phyloP scores from a whole-genome alignment of 2,329 filamentous ascomycete genomes.

The Coniochaeta ligniaria region DNA sequence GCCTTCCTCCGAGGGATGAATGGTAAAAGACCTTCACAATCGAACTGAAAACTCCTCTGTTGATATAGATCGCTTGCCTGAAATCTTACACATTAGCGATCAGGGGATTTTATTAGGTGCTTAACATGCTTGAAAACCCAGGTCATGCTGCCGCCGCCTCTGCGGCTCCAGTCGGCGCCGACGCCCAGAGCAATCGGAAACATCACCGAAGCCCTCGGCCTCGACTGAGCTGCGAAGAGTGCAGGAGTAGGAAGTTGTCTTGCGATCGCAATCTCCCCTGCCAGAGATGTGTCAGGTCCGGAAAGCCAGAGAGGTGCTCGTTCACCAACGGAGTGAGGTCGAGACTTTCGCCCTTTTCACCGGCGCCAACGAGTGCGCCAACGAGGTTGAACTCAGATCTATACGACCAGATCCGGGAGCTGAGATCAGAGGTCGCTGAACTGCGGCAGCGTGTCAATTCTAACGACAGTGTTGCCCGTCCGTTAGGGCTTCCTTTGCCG shows the following conservation, averaged over 20 bases:
- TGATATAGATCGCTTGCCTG: too few species aligned
- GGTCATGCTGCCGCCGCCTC: neutral
- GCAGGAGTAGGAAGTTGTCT: constrained; percentile 10
- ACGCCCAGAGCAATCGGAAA: neutral
- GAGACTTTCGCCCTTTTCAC: neutral
- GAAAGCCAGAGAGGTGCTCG: constrained; percentile 9
- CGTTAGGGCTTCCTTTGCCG: neutral
- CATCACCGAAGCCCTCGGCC: constrained; percentile 2
- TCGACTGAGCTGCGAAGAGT: constrained; percentile 13
- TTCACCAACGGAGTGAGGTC: constrained; percentile 8
- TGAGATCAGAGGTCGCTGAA: neutral
- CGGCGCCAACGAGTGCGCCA: neutral
- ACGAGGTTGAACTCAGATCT: neutral
- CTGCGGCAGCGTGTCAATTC: neutral
- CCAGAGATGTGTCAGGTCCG: constrained; percentile 13
- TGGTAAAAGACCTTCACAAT: neutral
- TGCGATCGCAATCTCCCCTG: constrained; percentile 14
- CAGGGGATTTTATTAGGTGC: too few species aligned
- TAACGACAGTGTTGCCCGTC: neutral
- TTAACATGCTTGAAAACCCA: neutral
- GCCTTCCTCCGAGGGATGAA: neutral
- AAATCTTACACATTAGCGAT: too few species aligned
- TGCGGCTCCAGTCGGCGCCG: neutral
- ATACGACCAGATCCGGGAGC: neutral
- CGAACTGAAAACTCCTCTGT: too few species aligned